Percentiles rank a stretch among this genome's conserved stretches.
These are phyloP conservation scores for Eremothecium cymbalariae DNA, from an alignment of 1,139 yeast species.

Conservation along the genomic window DNA sequence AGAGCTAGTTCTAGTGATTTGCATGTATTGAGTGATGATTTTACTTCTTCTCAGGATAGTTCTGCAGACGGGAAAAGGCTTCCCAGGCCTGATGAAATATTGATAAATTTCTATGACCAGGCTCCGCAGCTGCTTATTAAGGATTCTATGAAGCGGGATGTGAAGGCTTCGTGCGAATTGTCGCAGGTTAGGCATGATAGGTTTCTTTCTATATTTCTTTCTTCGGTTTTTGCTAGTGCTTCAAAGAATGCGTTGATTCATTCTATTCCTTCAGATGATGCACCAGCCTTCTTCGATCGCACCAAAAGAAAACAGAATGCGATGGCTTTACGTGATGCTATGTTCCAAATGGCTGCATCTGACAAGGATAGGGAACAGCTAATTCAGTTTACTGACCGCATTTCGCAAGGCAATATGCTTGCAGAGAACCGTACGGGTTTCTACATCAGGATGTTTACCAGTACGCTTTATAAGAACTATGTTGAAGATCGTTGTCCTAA, in stretches of 20 bases:
- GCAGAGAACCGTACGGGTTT: constrained; percentile 15
- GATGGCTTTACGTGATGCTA: constrained; percentile 17
- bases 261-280: constrained; percentile 10
- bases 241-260: constrained; percentile 26
- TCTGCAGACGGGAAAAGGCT: constrained; percentile 2
- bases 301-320: constrained; percentile 15
- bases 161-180: constrained; percentile 29
- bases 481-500: constrained; percentile 25
- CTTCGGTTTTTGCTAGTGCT: constrained; percentile 25
- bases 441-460: constrained; percentile 22
- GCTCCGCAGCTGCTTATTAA: constrained; percentile 27
- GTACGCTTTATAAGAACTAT: constrained; percentile 16
- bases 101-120: constrained; percentile 20
- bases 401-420: constrained; percentile 18
- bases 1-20: not conserved
- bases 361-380: constrained; percentile 18
- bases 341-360: constrained; percentile 19
- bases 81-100: constrained; percentile 12
- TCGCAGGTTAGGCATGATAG: constrained; percentile 26
- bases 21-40: too few species aligned
- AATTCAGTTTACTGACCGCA: constrained; percentile 20
- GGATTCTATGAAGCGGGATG: constrained; percentile 26
- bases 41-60: too few species aligned
- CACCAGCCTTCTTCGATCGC: constrained; percentile 6
- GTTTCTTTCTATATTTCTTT: constrained; percentile 21